Base-by-base conservation (phyloP, 2,329 filamentous ascomycete species). In the Trichophyton verrucosum region DNA sequence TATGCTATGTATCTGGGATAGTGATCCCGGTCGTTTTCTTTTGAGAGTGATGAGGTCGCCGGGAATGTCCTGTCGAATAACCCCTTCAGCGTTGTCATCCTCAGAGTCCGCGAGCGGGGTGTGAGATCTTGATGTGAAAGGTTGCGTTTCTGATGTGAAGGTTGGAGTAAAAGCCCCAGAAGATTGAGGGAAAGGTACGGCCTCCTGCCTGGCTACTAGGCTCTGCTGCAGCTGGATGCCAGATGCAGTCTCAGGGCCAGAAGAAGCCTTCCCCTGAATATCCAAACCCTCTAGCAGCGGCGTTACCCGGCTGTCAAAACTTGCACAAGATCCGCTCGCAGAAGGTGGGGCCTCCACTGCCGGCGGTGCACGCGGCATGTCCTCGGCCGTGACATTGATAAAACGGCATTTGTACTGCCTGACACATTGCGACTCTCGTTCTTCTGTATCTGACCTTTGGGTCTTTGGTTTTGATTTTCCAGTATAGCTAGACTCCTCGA, bases 401-500 rank as follows among this genome's bases (percentile, higher is more conserved):
- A 51, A 51, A 5, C 11, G 20, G 51, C n/a, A 27, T 17, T 30
- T 55, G 13, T n/a, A 27, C 27, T 36, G 49, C 22, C 27, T 13
- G 27, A 38, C 33, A 38, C 11, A 38, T 27, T 13, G 22, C 11
- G 51, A 55, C 8, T 27, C 30, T n/a, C 51, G 20, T 17, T n/a
- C 51, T 36, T 36, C 51, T 1, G 20, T 11, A 15, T 46, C 66
- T 77, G 77, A 71, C 73, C 79, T 81, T 68, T 77, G 81, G 46
- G 73, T 63, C 66, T 78, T 81, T 13, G 66, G 61, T 30, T 66
- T 63, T 24, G 70, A 64, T 44, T 72, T 76, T 36, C 69, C 66
- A 9, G 68, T 73, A 64, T 84, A 77, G 60, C 75, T 83, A 55
- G 81, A 79, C 65, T 88, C 85, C 68, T 86, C 84, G 66, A 87